phyloP scores from a whole-genome alignment of 495 filamentous ascomycete genomes.

The Penicillium tannophilum region DNA sequence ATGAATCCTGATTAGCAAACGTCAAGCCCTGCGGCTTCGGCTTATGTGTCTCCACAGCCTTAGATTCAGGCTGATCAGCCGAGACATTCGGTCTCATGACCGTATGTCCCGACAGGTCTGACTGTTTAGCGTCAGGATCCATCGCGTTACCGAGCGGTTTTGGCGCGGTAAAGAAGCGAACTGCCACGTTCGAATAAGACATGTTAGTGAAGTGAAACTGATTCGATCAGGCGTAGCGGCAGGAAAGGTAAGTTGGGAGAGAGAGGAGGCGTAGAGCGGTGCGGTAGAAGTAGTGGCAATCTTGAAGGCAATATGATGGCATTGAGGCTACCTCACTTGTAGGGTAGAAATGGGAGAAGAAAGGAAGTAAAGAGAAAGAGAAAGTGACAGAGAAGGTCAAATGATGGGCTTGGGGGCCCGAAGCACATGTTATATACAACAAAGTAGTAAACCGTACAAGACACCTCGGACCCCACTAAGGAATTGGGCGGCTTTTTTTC shows the following conservation, averaged over 20 bases:
- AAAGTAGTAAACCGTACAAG: not conserved
- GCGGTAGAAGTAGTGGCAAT: conserved; percentile 92
- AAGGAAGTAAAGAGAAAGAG: not conserved
- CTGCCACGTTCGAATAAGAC: conserved; percentile 49
- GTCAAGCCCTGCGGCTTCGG: conserved; percentile 59
- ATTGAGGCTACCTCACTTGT: conserved; percentile 52
- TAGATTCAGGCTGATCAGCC: conserved; percentile 12
- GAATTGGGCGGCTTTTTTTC: not conserved
- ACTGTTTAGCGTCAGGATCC: conserved; percentile 29
- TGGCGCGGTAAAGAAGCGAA: conserved; percentile 62
- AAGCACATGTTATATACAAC: conserved; percentile 5
- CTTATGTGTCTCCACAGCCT: conserved; percentile 18
- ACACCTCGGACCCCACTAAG: not conserved
- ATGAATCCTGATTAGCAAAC: conserved; percentile 82
- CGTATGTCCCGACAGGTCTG: conserved; percentile 43
- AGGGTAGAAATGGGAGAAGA: conserved; percentile 3
- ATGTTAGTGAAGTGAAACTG: conserved; percentile 43
- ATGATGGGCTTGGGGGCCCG: not conserved
- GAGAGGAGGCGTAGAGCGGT: conserved; percentile 81
- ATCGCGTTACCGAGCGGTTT: conserved; percentile 60
- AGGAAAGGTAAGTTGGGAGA: conserved; percentile 73
- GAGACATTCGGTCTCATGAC: conserved; percentile 29
- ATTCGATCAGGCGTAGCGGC: conserved; percentile 64
- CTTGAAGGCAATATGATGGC: conserved; percentile 81
- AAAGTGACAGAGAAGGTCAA: conserved; percentile 3